Conservation (phyloP, 306 rosid species). For the Pueraria montana region DNA sequence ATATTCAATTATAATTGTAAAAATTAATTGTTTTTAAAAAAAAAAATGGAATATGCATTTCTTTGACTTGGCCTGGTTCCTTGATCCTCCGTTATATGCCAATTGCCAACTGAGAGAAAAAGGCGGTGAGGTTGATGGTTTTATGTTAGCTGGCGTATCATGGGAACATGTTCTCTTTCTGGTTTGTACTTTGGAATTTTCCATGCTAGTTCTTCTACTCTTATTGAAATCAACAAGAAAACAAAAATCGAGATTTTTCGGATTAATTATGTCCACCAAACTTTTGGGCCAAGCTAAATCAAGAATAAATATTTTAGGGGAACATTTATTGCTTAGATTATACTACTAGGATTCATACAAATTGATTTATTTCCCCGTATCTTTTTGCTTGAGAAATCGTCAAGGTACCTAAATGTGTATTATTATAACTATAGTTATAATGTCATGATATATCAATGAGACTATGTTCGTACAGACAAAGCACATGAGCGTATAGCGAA, state of each 20-base stretch:
- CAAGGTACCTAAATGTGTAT: neutral
- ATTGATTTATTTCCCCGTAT: neutral
- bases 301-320: neutral
- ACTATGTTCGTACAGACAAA: too few relatives aligned
- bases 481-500: too few relatives aligned
- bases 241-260: neutral
- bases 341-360: too few relatives aligned
- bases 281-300: too few relatives aligned
- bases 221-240: neutral
- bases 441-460: neutral
- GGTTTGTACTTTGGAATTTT: constrained; percentile 27
- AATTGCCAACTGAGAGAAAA: constrained; percentile 35
- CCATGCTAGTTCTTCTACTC: constrained; percentile 16
- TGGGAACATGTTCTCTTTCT: constrained; percentile 38
- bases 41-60: neutral
- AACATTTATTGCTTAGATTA: neutral
- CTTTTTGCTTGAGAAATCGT: neutral
- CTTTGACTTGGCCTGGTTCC: neutral
- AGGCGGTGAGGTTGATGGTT: constrained; percentile 46
- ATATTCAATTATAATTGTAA: too few relatives aligned
- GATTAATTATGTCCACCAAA: neutral
- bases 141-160: constrained; percentile 37
- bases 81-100: constrained; percentile 1
- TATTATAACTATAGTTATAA: neutral
- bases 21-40: too few relatives aligned